phyloP scores from a whole-genome alignment of 2,329 filamentous ascomycete species.

The Coniochaeta ligniaria region DNA sequence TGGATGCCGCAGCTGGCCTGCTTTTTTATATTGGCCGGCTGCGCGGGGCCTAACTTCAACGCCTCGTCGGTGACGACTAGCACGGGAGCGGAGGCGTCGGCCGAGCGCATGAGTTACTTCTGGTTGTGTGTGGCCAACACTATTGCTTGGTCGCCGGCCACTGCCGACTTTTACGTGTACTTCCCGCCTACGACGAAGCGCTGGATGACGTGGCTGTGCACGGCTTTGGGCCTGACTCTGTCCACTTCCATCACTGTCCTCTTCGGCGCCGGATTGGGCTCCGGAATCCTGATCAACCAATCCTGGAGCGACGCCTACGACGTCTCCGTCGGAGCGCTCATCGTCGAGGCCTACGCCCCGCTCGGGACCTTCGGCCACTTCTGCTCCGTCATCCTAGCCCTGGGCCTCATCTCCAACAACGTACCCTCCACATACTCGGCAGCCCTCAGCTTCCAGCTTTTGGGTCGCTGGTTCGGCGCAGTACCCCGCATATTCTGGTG shows the following conservation, averaged over 20 bases:
- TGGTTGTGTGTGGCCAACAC: slow-evolving; percentile 58
- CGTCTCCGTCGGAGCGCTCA: slow-evolving; percentile 54
- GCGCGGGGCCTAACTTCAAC: slow-evolving; percentile 54
- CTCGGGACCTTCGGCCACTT: slow-evolving; percentile 59
- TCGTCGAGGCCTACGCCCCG: slow-evolving; percentile 53
- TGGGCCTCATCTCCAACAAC: slow-evolving; percentile 60
- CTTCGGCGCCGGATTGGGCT: slow-evolving; percentile 54
- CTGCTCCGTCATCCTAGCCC: slow-evolving; percentile 53
- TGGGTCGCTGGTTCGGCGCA: slow-evolving; percentile 48
- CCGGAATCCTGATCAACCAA: slow-evolving; percentile 42
- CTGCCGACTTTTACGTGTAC: slow-evolving; percentile 60
- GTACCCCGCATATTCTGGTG: slow-evolving; percentile 61
- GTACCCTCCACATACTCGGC: slow-evolving; percentile 58
- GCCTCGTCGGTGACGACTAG: slow-evolving; percentile 38
- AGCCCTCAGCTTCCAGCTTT: slow-evolving; percentile 61
- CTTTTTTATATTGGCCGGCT: slow-evolving; percentile 53
- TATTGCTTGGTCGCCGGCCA: slow-evolving; percentile 54
- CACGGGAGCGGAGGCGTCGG: slow-evolving; percentile 43
- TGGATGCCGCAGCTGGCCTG: slow-evolving; percentile 58
- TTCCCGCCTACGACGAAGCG: slow-evolving; percentile 34
- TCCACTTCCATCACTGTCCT: slow-evolving; percentile 56
- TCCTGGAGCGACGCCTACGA: slow-evolving; percentile 51
- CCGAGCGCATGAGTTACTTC: slow-evolving; percentile 60
- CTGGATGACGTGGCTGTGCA: slow-evolving; percentile 35
- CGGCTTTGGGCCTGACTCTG: slow-evolving; percentile 43